Base-by-base conservation (phyloP, 2,329 filamentous ascomycete genomes). In the Tolypocladium nubicola region DNA sequence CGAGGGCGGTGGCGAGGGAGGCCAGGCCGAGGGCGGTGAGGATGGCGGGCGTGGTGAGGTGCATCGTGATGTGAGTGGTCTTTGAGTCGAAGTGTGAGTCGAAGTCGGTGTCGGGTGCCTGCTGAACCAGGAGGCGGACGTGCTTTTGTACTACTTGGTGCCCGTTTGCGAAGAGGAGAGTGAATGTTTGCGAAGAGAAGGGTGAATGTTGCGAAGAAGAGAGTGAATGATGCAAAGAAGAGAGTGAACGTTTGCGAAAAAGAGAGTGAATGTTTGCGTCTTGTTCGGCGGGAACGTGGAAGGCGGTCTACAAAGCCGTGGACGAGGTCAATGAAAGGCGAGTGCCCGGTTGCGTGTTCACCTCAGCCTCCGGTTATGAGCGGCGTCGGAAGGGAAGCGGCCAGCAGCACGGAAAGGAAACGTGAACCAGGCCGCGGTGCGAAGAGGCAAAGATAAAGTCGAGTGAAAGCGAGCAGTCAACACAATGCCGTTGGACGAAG, bases 51-150 rank as follows among this genome's bases (percentile, higher is more conserved):
- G 61, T 11, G 10, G 63, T 55, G 61, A 70, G 61, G 58, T 66
- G 68, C 70, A 71, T 71, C 1, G 3, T 58, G 55, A 37, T 49
- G 38, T 39, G n/a, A 23, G 50, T 30, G 38, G 35, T 6, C n/a
- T 30, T 35, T n/a, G n/a, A n/a, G n/a, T n/a, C n/a, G n/a, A n/a
- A n/a, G 56, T 50, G 30, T 35, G 37, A 35, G 47, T 50, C 26
- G 30, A 23, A 9, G 23, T 35, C n/a, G 47, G 16, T 30, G 26
- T 11, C 10, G 19, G 7, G 3, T 11, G n/a, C 21, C 4, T 21
- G 40, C 40, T 5, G 40, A 4, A 8, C 19, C 40, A n/a, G 40
- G 40, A 6, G n/a, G 9, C 7, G 19, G 40, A 41, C 7, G 19
- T 41, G 40, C 23, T 49, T 33, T 49, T 16, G 33, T 19, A 8